A percentile compares a stretch with the other conserved stretches of the same genome.
phyloP scores from a whole-genome alignment of 345 rosid genomes.

The Brassica cretica region DNA sequence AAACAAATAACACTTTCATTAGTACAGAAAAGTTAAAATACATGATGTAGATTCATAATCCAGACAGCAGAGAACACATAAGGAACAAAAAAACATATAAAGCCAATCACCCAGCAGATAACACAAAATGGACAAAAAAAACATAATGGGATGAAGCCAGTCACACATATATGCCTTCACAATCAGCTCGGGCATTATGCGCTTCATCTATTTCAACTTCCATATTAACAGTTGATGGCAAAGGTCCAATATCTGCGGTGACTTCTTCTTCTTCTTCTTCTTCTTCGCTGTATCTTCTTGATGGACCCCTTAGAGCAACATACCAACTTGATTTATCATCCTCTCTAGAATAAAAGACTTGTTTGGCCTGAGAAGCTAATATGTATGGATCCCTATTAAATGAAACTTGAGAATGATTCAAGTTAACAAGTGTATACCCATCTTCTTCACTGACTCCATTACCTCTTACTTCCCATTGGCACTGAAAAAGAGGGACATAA shows the following conservation, averaged over 20 bases:
- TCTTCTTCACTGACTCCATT: neutral
- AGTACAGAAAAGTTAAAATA: neutral
- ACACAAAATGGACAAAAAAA: neutral
- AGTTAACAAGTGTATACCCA: neutral
- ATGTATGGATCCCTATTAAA: neutral
- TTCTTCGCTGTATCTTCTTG: neutral
- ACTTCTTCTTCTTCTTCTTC: neutral
- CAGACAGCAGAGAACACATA: neutral
- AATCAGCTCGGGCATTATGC: neutral
- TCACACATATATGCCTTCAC: neutral
- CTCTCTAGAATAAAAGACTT: neutral
- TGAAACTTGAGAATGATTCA: neutral
- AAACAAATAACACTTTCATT: neutral
- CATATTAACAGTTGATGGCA: neutral
- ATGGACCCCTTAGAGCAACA: neutral
- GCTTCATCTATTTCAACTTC: neutral
- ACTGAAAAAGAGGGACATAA: neutral
- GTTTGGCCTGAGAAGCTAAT: neutral
- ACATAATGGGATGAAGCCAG: neutral
- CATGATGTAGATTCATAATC: no score
- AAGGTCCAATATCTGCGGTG: neutral
- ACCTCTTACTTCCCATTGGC: neutral
- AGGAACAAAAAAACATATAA: neutral
- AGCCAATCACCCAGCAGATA: neutral
- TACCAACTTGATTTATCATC: neutral